Evolutionary conservation across 2,329 filamentous ascomycete species (phyloP).

Genomic region (Pseudogymnoascus sp.): DNA sequence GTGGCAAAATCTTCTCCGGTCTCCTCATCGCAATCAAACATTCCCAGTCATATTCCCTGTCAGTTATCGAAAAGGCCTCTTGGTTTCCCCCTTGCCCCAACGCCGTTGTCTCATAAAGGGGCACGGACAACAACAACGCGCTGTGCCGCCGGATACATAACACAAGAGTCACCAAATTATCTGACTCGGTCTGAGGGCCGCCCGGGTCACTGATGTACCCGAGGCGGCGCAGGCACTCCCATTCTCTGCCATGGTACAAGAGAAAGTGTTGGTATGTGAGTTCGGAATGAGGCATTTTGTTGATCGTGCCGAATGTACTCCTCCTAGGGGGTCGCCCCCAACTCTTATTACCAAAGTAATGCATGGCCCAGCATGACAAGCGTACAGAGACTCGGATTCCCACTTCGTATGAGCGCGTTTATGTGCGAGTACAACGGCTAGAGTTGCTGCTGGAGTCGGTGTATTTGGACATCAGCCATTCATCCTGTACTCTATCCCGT

Average conservation of each 20-base stretch:
- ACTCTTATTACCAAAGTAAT: constrained; percentile 5
- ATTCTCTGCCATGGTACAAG: background rate
- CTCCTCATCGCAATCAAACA: constrained; percentile 6
- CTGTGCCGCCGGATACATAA: constrained; percentile 4
- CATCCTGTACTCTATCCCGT: background rate
- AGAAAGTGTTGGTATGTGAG: background rate
- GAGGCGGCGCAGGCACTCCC: background rate
- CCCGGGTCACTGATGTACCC: background rate
- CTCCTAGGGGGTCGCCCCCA: background rate
- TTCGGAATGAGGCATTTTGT: background rate
- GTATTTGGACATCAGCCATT: background rate
- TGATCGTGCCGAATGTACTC: background rate
- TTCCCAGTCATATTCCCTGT: constrained; percentile 6
- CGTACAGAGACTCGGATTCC: background rate
- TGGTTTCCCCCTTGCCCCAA: background rate
- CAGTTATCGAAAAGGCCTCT: background rate
- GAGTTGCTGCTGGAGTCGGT: background rate
- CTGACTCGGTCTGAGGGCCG: constrained; percentile 2
- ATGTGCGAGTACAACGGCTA: background rate
- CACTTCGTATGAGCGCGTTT: background rate
- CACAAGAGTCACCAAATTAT: background rate
- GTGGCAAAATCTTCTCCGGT: background rate
- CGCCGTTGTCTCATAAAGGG: constrained; percentile 7
- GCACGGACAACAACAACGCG: constrained; percentile 6
- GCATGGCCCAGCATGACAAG: background rate